Conservation (phyloP, 768 basidiomycete genomes). For the Phlegmacium glaucopus region DNA sequence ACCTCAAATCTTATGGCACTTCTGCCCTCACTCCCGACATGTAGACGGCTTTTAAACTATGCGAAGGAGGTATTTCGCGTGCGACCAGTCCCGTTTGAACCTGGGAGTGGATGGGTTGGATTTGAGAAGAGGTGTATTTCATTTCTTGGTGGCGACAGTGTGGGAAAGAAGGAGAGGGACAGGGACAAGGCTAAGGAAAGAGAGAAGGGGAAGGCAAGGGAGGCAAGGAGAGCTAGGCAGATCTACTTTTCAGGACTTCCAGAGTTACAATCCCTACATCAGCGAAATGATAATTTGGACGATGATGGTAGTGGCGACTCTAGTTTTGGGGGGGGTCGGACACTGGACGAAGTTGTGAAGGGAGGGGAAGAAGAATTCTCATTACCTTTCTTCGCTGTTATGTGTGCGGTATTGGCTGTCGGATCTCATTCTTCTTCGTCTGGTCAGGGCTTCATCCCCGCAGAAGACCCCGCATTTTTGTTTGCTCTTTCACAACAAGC, state of each 20-base stretch:
- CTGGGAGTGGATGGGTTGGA: conserved; percentile 9
- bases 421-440: conserved; percentile 33
- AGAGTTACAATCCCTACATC: conserved; percentile 4
- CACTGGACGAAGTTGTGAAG: neutral
- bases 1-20: conserved; percentile 31
- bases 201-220: conserved; percentile 16
- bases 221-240: conserved; percentile 17
- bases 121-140: conserved; percentile 15
- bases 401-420: conserved; percentile 57
- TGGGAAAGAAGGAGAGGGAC: conserved; percentile 7
- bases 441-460: neutral
- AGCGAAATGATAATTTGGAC: neutral
- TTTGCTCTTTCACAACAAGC: conserved; percentile 37
- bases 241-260: conserved; percentile 18
- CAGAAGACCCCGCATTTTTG: conserved; percentile 26
- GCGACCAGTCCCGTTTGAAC: conserved; percentile 21
- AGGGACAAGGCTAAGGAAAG: conserved; percentile 18
- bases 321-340: neutral
- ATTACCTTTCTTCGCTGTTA: conserved; percentile 54
- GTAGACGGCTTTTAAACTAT: conserved; percentile 23
- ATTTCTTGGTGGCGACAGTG: conserved; percentile 5
- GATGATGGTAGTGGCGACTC: conserved; percentile 8
- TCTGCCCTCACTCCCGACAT: conserved; percentile 27
- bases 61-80: conserved; percentile 23
- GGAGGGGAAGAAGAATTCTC: conserved; percentile 6